Evolutionary conservation across 1,284 basidiomycete species (phyloP).

Genomic region (Xerocomus amazonicus): DNA sequence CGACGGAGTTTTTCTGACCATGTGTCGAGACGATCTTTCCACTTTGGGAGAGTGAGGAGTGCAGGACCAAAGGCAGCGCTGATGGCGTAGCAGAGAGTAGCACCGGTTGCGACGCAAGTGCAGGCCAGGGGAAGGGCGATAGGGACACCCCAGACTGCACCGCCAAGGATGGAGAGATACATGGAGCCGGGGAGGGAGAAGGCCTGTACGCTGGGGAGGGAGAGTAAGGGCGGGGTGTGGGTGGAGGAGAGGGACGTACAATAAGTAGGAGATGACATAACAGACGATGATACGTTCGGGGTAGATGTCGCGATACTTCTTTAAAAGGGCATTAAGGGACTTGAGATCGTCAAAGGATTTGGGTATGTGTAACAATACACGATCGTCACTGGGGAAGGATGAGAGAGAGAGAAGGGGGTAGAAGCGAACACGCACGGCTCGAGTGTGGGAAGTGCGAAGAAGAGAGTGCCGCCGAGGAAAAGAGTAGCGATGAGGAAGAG

Average conservation of each 20-base stretch:
- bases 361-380: constrained; percentile 70
- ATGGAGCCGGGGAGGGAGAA: constrained; percentile 97
- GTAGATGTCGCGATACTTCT: constrained; percentile 86
- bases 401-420: not conserved
- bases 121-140: constrained; percentile 89
- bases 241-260: constrained; percentile 49
- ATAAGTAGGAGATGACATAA: constrained; percentile 87
- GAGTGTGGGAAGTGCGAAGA: constrained; percentile 75
- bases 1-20: constrained; percentile 75
- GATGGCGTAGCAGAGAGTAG: constrained; percentile 90
- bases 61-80: constrained; percentile 88
- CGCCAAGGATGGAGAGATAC: constrained; percentile 96
- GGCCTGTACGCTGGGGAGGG: constrained; percentile 75
- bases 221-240: not conserved
- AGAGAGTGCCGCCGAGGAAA: constrained; percentile 71
- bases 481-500: constrained; percentile 71
- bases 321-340: constrained; percentile 75
- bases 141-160: constrained; percentile 94
- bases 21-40: constrained; percentile 74
- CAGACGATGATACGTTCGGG: constrained; percentile 79
- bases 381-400: constrained; percentile 56
- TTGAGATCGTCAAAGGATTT: constrained; percentile 82
- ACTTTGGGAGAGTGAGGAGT: constrained; percentile 79
- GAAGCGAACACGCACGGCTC: constrained; percentile 56
- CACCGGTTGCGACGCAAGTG: constrained; percentile 87